These are phyloP conservation scores for Fusarium longipes DNA, from an alignment of 2,329 filamentous ascomycete genomes.

Conservation along the genomic window DNA sequence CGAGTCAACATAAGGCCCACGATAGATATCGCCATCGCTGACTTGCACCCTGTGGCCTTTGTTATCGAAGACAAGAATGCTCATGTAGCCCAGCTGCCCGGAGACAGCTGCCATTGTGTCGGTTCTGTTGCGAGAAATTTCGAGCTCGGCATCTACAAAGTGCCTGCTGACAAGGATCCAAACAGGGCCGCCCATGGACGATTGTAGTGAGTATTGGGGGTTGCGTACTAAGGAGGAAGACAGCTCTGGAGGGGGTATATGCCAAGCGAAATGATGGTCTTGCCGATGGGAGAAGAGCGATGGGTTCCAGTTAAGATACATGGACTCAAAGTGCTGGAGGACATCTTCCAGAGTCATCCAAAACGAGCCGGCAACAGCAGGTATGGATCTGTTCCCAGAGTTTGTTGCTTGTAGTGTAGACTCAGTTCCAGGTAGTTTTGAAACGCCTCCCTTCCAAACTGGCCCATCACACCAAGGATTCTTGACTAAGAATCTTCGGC, in stretches of 20 bases:
- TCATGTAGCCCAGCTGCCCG: constrained; percentile 81
- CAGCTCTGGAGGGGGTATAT: constrained; percentile 63
- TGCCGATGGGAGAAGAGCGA: constrained; percentile 82
- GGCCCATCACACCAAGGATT: constrained; percentile 94
- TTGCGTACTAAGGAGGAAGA: constrained; percentile 71
- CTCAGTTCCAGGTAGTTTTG: neutral
- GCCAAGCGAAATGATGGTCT: constrained; percentile 92
- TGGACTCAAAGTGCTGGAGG: constrained; percentile 90
- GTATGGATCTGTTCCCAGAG: constrained; percentile 11
- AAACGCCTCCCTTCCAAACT: constrained; percentile 68
- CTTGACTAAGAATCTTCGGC: constrained; percentile 82
- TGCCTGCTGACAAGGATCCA: constrained; percentile 92
- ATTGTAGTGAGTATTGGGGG: constrained; percentile 77
- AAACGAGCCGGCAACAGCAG: constrained; percentile 74
- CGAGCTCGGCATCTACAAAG: constrained; percentile 76
- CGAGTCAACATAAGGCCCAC: constrained; percentile 91
- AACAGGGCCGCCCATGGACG: constrained; percentile 68
- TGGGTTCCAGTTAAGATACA: constrained; percentile 98
- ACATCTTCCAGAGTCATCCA: constrained; percentile 94
- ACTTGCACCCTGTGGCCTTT: constrained; percentile 78
- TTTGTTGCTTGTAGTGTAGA: neutral
- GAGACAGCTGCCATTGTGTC: constrained; percentile 58
- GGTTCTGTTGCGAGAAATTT: constrained; percentile 61
- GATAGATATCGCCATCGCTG: constrained; percentile 75
- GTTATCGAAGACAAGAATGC: constrained; percentile 82